Base-by-base conservation (phyloP, 208 protist genomes). In the Wallacemonas sp. region DNA sequence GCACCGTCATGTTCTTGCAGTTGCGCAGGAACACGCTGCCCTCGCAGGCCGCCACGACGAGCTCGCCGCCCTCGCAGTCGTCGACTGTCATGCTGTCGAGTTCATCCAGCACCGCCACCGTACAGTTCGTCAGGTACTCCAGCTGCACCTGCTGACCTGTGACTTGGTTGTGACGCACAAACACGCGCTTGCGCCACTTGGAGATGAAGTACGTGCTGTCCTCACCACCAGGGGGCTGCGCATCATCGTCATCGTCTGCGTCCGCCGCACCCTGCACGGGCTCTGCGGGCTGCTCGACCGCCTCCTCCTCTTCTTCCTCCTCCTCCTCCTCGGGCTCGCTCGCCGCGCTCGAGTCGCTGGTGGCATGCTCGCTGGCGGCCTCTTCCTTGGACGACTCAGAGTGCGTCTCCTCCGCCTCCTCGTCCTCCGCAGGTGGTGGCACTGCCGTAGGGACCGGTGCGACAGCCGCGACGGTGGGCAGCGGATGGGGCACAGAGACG, bases 11-110 rank as follows among this genome's bases (percentile, higher is more conserved):
- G 71, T 94, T 84, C 57, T 92, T 89, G 68, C 93, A 97, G 72
- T 95, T 95, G 33, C 95, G 84, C 54, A 98, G 65, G 74, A 98
- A 98, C 23, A 98, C 81, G 63, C 91, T 97, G 32, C 92, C 91
- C 68, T 92, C 88, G 68, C 87, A 95, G 3, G 95, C 93, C 12
- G 92, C 94, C 33, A 98, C 70, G 55, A 98, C 73, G 32, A 98
- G 81, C 72, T 92, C 76, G 69, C 95, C 95, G 29, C 94, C 93
- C 46, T 92, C 89, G 66, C 94, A 97, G 76, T 95, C 88, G 74
- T 98, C 95, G 41, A 96, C 86, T 0, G 82, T 97, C 65, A 97
- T 88, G 67, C 86, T 94, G 70, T 96, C 92, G 29, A 94, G 68
- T 38, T 85, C 67, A 72, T 97, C 95, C 28, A 97, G 75, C 10